These are phyloP conservation scores for Sodiomyces alkalinus DNA, from an alignment of 2,329 filamentous ascomycete species.

Conservation along the genomic window DNA sequence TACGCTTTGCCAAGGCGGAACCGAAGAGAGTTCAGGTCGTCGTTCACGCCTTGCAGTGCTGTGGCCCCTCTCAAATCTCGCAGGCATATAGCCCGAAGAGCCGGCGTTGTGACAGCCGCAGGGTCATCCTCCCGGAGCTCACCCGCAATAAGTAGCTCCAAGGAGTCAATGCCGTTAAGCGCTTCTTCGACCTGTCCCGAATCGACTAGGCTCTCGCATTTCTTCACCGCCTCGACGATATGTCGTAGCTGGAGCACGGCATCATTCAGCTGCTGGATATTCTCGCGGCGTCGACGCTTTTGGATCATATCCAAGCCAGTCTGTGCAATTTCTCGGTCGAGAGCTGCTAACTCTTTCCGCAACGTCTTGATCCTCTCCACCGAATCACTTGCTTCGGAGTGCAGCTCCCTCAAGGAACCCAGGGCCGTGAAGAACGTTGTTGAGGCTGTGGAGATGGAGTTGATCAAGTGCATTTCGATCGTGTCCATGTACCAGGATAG, in stretches of 20 bases:
- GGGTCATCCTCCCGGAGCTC: slow-evolving; percentile 29
- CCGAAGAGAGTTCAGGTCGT: slow-evolving; percentile 62
- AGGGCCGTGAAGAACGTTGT: slow-evolving; percentile 93
- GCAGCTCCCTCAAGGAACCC: slow-evolving; percentile 77
- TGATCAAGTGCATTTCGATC: slow-evolving; percentile 91
- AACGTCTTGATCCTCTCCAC: slow-evolving; percentile 73
- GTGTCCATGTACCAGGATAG: slow-evolving; percentile 99
- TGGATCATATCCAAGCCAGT: slow-evolving; percentile 76
- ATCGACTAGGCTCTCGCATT: slow-evolving; percentile 71
- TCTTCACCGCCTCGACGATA: slow-evolving; percentile 59
- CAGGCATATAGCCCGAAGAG: slow-evolving; percentile 21
- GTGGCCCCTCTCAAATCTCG: slow-evolving; percentile 63
- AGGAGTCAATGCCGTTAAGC: slow-evolving; percentile 57
- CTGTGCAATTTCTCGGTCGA: slow-evolving; percentile 78
- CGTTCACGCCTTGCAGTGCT: slow-evolving; percentile 65
- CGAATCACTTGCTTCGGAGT: slow-evolving; percentile 83
- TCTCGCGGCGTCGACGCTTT: slow-evolving; percentile 67
- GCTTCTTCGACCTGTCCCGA: slow-evolving; percentile 71
- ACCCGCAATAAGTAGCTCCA: slow-evolving; percentile 71
- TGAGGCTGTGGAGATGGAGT: slow-evolving; percentile 88
- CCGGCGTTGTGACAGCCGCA: slow-evolving; percentile 12
- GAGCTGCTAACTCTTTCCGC: slow-evolving; percentile 59
- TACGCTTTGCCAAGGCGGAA: slow-evolving; percentile 76
- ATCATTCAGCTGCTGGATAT: slow-evolving; percentile 66
- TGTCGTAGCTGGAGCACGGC: slow-evolving; percentile 71